Conservation (phyloP, 306 rosid species). For the Inga leiocalycina region DNA sequence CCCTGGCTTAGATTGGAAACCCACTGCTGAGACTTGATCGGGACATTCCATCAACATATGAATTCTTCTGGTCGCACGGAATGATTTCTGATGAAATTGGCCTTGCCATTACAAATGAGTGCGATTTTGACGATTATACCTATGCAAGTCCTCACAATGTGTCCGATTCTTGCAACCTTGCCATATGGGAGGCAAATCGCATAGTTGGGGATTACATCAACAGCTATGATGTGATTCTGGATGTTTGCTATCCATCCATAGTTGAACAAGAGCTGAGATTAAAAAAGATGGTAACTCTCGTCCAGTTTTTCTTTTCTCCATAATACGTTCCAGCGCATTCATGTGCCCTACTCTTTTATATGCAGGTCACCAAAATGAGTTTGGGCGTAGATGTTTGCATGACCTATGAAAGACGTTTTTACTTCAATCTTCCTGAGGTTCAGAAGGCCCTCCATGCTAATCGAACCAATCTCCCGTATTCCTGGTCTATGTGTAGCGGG, state of each 20-base stretch:
- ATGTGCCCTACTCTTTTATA: neutral
- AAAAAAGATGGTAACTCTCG: conserved; percentile 53
- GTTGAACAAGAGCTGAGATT: conserved; percentile 82
- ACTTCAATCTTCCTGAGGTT: conserved; percentile 85
- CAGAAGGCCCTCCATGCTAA: conserved; percentile 95
- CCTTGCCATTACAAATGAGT: conserved; percentile 60
- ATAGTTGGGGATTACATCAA: conserved; percentile 67
- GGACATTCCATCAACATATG: conserved; percentile 72
- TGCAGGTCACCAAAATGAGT: conserved; percentile 83
- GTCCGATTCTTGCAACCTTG: conserved; percentile 54
- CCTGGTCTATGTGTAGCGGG: conserved; percentile 83
- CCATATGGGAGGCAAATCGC: conserved; percentile 48
- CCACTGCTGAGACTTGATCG: conserved; percentile 78
- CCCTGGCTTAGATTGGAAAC: conserved; percentile 72
- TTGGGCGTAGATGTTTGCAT: conserved; percentile 85
- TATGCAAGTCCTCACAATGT: conserved; percentile 54
- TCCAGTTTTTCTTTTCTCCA: neutral
- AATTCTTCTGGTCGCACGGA: conserved; percentile 92
- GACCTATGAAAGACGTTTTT: conserved; percentile 56
- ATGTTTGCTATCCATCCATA: conserved; percentile 85
- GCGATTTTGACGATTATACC: conserved; percentile 70
- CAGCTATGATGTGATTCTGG: conserved; percentile 79
- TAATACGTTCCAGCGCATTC: neutral
- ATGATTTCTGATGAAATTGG: conserved; percentile 92
- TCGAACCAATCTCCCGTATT: conserved; percentile 73